Evolutionary conservation across 116 monocot genomes (phyloP), one percentile per base, ranked within the genome.

Genomic region (Phalaenopsis hybrid): DNA sequence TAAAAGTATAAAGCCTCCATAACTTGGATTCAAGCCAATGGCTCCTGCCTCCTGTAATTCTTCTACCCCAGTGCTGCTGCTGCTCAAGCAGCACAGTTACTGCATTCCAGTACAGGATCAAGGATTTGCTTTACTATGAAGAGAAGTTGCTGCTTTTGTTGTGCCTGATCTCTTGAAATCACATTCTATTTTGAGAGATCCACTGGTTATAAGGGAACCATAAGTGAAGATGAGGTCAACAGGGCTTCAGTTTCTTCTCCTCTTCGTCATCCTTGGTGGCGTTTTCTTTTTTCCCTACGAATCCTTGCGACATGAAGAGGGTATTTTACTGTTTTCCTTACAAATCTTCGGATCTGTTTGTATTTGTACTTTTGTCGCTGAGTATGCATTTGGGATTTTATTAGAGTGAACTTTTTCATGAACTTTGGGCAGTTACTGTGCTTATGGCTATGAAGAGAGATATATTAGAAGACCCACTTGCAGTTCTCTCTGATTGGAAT

Each of bases 401-500:
- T 83, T 77, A 61, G 28, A 44, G 18, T 76, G 17, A 74, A 0
- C 55, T 81, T 41, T 78, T 50, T 83, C 55, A 74, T 61, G 55
- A 74, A n/a, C 12, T 74, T 57, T 57, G 23, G 78, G 84, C 86
- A 98, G 95, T 91, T 84, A 81, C 55, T 48, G 92, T 88, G 63
- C 91, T 99, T 21, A 79, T 52, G 41, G 87, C 87, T 13, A 88
- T 95, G 81, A 99, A 93, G 88, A 79, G 85, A 57, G 90, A 84
- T 6, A 89, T 95, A 77, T 78, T 84, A 77, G 95, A 99, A 69
- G 95, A 95, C 81, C 95, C 99, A 11, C 80, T 70, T 8, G 86
- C 90, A 0, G 85, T 88, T 79, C 81, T 95, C 5, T 89, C 93
- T 3, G 91, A 93, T 79, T 99, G 99, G 96, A 83, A 85, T 77